Conservation (phyloP, 2,329 filamentous ascomycete species). For the Colletotrichum lentis region DNA sequence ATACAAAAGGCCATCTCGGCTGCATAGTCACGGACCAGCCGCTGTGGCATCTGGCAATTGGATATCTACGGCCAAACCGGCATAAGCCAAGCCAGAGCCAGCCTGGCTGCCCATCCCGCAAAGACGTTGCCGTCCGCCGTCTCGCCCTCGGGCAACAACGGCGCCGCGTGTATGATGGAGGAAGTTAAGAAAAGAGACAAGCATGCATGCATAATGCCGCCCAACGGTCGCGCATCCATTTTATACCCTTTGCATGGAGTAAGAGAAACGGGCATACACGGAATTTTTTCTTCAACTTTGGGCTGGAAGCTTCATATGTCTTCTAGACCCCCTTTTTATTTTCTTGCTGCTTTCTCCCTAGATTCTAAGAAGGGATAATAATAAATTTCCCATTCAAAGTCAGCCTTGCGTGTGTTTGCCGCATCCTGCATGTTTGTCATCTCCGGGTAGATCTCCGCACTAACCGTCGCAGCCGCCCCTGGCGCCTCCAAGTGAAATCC, state of each 20-base stretch:
- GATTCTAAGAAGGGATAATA: conserved; percentile 16
- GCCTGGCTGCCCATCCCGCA: neutral
- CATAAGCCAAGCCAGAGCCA: conserved; percentile 19
- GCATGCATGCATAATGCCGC: conserved; percentile 25
- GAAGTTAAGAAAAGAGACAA: conserved; percentile 13
- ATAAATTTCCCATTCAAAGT: conserved; percentile 18
- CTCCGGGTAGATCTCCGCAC: neutral
- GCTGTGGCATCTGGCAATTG: conserved; percentile 9
- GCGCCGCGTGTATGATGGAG: conserved; percentile 29
- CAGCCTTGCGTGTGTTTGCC: neutral
- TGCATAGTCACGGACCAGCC: neutral
- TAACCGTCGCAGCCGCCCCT: neutral
- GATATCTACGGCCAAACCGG: neutral
- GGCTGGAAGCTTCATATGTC: conserved; percentile 8
- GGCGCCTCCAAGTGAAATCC: neutral
- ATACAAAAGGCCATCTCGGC: neutral
- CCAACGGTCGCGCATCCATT: conserved; percentile 21
- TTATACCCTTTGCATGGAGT: conserved; percentile 38
- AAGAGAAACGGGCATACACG: conserved; percentile 35
- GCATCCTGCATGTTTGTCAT: neutral
- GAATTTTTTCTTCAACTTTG: neutral
- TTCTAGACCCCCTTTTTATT: conserved; percentile 10
- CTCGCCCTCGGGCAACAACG: neutral
- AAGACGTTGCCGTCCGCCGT: neutral
- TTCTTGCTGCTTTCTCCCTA: conserved; percentile 3